Percentiles rank a stretch among this genome's conserved stretches.
Evolutionary conservation across 139 green algal genomes (phyloP).

Genomic region (Chlorella ohadii): DNA sequence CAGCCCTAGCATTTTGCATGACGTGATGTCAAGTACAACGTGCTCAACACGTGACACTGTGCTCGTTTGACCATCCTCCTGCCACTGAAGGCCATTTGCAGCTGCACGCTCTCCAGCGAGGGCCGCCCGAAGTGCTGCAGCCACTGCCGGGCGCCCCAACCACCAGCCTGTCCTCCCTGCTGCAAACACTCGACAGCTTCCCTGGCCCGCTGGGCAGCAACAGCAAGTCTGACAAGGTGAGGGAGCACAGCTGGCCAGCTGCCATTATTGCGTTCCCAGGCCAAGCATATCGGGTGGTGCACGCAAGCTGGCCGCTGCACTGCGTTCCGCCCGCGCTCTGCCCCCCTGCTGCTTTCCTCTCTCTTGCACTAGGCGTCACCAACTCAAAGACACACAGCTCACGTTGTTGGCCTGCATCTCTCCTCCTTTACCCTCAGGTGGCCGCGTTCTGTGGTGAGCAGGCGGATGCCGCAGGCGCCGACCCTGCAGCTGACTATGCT

Average conservation of each 20-base stretch:
- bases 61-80: background rate
- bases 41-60: too few species aligned
- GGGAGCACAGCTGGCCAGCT: background rate
- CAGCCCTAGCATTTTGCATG: too few species aligned
- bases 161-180: constrained; percentile 9
- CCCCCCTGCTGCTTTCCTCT: too few species aligned
- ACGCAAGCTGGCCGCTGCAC: too few species aligned
- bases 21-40: too few species aligned
- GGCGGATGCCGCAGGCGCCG: background rate
- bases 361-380: too few species aligned
- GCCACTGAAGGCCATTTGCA: constrained; percentile 5
- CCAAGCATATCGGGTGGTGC: too few species aligned
- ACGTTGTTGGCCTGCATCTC: too few species aligned
- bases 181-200: constrained; percentile 33
- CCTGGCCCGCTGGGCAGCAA: constrained; percentile 40
- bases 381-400: too few species aligned
- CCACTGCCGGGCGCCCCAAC: background rate
- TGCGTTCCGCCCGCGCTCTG: too few species aligned
- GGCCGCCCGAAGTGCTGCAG: background rate
- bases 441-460: constrained; percentile 29
- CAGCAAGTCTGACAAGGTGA: constrained; percentile 46
- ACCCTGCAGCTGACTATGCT: background rate
- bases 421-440: too few species aligned
- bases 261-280: too few species aligned
- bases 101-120: background rate